phyloP scores from a whole-genome alignment of 768 basidiomycete species.

The Gyrodon lividus region DNA sequence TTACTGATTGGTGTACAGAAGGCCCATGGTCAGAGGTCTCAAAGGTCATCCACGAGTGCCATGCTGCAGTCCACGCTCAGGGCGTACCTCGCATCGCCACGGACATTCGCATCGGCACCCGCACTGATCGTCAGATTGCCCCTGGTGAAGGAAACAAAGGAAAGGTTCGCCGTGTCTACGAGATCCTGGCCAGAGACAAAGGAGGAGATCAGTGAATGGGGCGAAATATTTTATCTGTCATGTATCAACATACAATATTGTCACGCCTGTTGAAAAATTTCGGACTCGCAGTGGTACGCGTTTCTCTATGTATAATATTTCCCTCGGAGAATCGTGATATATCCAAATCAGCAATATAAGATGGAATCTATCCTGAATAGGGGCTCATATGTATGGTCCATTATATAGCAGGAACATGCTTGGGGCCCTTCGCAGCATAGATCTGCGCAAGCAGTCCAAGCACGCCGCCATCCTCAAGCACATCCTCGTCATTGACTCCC shows the following conservation, averaged over 20 bases:
- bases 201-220: not conserved
- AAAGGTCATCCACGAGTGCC: conserved; percentile 88
- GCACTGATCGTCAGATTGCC: conserved; percentile 63
- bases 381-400: not conserved
- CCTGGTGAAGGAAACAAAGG: conserved; percentile 71
- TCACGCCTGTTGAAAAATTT: no score
- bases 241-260: no score
- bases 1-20: conserved; percentile 39
- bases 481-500: conserved; percentile 60
- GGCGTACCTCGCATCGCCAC: conserved; percentile 80
- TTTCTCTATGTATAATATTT: no score
- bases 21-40: conserved; percentile 86
- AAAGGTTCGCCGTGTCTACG: conserved; percentile 80
- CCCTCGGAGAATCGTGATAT: not conserved
- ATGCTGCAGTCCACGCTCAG: conserved; percentile 77
- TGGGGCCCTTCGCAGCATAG: conserved; percentile 58
- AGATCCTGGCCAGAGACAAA: conserved; percentile 55
- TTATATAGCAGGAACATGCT: conserved; percentile 47
- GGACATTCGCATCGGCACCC: conserved; percentile 93
- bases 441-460: conserved; percentile 86
- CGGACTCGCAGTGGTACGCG: no score
- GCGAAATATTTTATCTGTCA: not conserved
- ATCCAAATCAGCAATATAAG: not conserved
- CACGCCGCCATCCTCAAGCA: conserved; percentile 77
- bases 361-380: not conserved